A percentile compares a stretch with the other conserved stretches of the same genome.
Evolutionary conservation across 345 rosid genomes (phyloP).

Genomic region (Linum tenue): DNA sequence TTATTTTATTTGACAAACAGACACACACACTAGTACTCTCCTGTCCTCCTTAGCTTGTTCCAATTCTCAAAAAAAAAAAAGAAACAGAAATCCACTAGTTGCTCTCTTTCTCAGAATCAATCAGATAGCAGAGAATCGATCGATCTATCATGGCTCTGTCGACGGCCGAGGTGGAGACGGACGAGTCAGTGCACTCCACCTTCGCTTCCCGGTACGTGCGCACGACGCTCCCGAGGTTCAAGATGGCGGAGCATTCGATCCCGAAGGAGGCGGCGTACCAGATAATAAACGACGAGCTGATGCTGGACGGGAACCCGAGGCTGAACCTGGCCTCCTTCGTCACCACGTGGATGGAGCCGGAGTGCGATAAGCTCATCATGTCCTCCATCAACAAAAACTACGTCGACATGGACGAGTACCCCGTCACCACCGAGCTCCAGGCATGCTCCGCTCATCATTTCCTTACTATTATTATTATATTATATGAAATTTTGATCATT

Average conservation of each 20-base stretch:
- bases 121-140: too few species aligned
- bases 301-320: constrained; percentile 28
- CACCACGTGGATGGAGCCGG: constrained; percentile 32
- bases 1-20: too few species aligned
- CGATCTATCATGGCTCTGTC: constrained; percentile 19
- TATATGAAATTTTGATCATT: not conserved
- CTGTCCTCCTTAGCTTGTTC: too few species aligned
- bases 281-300: constrained; percentile 29
- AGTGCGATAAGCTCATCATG: constrained; percentile 28
- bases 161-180: constrained; percentile 10
- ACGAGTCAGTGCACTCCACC: constrained; percentile 20
- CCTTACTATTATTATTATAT: too few species aligned
- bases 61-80: too few species aligned
- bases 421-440: constrained; percentile 29
- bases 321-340: constrained; percentile 27
- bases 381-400: constrained; percentile 24
- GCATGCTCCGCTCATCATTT: not conserved
- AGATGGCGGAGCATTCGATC: constrained; percentile 20
- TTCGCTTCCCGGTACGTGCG: constrained; percentile 24
- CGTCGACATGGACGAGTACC: constrained; percentile 30
- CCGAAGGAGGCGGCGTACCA: constrained; percentile 29
- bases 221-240: constrained; percentile 20
- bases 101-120: too few species aligned
- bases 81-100: too few species aligned
- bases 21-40: too few species aligned